Conservation (phyloP, 208 protist genomes). For the Herpetomonas tarakana region DNA sequence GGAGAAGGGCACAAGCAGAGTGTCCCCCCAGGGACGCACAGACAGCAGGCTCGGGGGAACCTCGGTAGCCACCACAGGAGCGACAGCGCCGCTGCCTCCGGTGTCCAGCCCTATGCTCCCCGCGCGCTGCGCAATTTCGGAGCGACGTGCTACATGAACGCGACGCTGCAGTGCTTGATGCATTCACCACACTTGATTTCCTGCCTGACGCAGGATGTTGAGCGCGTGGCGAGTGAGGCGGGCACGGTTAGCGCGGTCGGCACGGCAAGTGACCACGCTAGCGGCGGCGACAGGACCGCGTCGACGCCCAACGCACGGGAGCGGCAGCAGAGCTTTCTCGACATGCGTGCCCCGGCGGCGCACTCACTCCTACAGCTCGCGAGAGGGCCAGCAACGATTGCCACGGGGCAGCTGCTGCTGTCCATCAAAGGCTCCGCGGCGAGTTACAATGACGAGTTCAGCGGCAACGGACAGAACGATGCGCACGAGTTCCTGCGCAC, state of each 20-base stretch:
- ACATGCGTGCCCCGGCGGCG: conserved; percentile 26
- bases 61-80: too few relatives aligned
- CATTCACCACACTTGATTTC: conserved; percentile 42
- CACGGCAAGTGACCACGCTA: not conserved
- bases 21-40: too few relatives aligned
- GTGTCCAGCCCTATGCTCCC: too few relatives aligned
- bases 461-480: conserved; percentile 80
- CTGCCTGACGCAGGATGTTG: conserved; percentile 23
- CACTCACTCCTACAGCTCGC: conserved; percentile 43
- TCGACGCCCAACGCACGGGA: too few relatives aligned
- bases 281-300: too few relatives aligned
- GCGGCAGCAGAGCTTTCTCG: conserved; percentile 14
- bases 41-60: too few relatives aligned
- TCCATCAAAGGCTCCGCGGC: conserved; percentile 59
- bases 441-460: conserved; percentile 71
- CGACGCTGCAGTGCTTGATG: conserved; percentile 91
- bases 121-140: conserved; percentile 85
- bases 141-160: conserved; percentile 97
- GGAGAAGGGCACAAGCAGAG: too few relatives aligned
- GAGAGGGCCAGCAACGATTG: not conserved
- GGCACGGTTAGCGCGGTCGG: too few relatives aligned
- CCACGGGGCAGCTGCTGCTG: conserved; percentile 30
- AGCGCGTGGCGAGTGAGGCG: conserved; percentile 16
- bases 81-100: too few relatives aligned
- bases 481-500: conserved; percentile 90